These are phyloP conservation scores for Breviolum minutum DNA, from an alignment of 73 alveolate genomes.

Conservation along the genomic window DNA sequence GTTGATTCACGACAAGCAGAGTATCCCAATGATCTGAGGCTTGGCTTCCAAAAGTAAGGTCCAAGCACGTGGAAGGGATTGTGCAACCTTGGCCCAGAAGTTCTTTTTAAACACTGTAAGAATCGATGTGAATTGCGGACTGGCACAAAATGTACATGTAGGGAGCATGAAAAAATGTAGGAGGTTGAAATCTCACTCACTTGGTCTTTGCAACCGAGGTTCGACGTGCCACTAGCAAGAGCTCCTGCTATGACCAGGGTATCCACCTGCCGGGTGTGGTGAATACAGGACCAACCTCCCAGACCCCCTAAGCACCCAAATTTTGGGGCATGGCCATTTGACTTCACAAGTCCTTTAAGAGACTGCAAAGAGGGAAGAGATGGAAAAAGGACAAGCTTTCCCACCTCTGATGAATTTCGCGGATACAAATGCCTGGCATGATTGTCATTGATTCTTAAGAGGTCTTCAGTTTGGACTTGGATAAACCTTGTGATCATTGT, in stretches of 20 bases:
- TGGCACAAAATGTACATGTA: neutral
- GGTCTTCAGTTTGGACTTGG: neutral
- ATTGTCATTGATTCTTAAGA: neutral
- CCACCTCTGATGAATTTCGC: conserved; percentile 27
- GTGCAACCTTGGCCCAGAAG: conserved; percentile 47
- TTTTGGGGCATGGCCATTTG: too few species aligned
- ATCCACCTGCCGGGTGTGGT: neutral
- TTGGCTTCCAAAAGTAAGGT: neutral
- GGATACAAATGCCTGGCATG: conserved; percentile 31
- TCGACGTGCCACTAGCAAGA: conserved; percentile 26
- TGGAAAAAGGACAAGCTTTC: neutral
- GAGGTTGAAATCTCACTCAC: neutral
- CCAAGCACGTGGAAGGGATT: conserved; percentile 42
- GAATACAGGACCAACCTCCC: too few species aligned
- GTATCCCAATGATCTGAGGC: too few species aligned
- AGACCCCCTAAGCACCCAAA: too few species aligned
- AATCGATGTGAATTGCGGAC: too few species aligned
- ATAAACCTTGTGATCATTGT: neutral
- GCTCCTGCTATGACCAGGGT: conserved; percentile 39
- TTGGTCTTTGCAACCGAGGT: neutral
- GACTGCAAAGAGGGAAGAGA: too few species aligned
- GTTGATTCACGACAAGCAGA: too few species aligned
- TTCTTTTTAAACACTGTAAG: too few species aligned
- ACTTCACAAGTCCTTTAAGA: too few species aligned
- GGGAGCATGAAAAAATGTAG: neutral